phyloP scores from a whole-genome alignment of 2,329 filamentous ascomycete genomes.

The Aspergillus ibericus region DNA sequence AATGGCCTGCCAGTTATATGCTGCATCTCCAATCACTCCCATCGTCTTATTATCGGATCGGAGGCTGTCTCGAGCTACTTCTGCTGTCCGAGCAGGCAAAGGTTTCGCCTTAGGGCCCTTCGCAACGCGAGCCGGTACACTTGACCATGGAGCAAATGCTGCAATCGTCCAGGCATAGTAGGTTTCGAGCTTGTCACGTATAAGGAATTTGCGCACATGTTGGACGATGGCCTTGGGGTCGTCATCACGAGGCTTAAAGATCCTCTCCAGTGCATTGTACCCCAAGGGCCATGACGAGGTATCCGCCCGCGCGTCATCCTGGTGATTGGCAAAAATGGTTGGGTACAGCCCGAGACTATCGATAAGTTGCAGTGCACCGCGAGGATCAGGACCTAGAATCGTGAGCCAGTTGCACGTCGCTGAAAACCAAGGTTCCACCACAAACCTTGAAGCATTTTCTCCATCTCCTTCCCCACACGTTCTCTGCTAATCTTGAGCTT shows the following conservation, averaged over 20 bases:
- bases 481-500: conserved; percentile 88
- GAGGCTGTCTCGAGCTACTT: conserved; percentile 73
- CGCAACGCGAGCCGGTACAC: conserved; percentile 41
- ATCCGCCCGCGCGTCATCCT: conserved; percentile 56
- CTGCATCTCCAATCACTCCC: conserved; percentile 65
- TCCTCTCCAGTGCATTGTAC: conserved; percentile 62
- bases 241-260: conserved; percentile 39
- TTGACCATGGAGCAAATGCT: conserved; percentile 72
- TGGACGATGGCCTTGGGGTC: conserved; percentile 34
- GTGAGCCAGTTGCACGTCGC: not conserved
- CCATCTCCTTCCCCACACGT: conserved; percentile 79
- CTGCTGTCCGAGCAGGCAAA: conserved; percentile 59
- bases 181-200: conserved; percentile 63
- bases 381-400: conserved; percentile 39
- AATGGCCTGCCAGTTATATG: conserved; percentile 65
- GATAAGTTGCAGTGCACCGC: conserved; percentile 39
- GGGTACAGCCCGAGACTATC: conserved; percentile 39
- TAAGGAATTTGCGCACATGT: conserved; percentile 50
- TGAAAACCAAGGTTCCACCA: not conserved
- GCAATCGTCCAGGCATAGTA: conserved; percentile 77
- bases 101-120: conserved; percentile 50
- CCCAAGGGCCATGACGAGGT: conserved; percentile 61
- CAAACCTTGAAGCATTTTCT: conserved; percentile 82
- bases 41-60: conserved; percentile 75
- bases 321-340: conserved; percentile 45